Percentiles rank a stretch among this genome's conserved stretches.
Evolutionary conservation across 768 basidiomycete species (phyloP).

Genomic region (Psilocybe azurescens): DNA sequence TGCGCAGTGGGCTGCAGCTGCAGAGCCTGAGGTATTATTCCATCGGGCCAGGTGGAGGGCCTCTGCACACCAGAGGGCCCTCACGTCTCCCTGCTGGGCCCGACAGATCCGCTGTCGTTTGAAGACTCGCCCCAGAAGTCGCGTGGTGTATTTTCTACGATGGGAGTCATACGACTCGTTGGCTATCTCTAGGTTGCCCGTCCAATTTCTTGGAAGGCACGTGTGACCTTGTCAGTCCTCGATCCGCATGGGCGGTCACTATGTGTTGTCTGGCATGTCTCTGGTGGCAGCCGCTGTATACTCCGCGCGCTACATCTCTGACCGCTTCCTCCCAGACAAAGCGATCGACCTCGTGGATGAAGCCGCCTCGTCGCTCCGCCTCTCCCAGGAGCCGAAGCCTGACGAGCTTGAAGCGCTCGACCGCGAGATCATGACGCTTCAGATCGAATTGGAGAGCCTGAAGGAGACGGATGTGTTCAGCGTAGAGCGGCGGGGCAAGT

Average conservation of each 20-base stretch:
- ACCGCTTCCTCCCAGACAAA: too few relatives aligned
- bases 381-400: conserved; percentile 90
- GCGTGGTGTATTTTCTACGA: conserved; percentile 55
- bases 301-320: conserved; percentile 57
- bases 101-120: too few relatives aligned
- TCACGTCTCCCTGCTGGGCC: conserved; percentile 30
- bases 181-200: background rate
- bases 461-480: too few relatives aligned
- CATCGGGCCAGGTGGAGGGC: conserved; percentile 43
- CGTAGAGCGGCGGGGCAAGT: conserved; percentile 26
- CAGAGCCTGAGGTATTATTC: conserved; percentile 23
- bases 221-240: too few relatives aligned
- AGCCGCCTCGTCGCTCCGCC: conserved; percentile 38
- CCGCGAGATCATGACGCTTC: conserved; percentile 32
- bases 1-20: conserved; percentile 8
- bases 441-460: too few relatives aligned
- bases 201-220: conserved; percentile 54
- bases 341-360: too few relatives aligned
- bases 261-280: background rate
- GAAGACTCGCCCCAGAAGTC: conserved; percentile 16
- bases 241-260: background rate
- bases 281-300: conserved; percentile 74
- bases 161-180: background rate
- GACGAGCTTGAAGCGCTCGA: conserved; percentile 84
- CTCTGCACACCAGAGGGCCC: conserved; percentile 70